phyloP scores from a whole-genome alignment of 371 early-diverging fungal genomes.

The Quaeritorhiza haematococci region DNA sequence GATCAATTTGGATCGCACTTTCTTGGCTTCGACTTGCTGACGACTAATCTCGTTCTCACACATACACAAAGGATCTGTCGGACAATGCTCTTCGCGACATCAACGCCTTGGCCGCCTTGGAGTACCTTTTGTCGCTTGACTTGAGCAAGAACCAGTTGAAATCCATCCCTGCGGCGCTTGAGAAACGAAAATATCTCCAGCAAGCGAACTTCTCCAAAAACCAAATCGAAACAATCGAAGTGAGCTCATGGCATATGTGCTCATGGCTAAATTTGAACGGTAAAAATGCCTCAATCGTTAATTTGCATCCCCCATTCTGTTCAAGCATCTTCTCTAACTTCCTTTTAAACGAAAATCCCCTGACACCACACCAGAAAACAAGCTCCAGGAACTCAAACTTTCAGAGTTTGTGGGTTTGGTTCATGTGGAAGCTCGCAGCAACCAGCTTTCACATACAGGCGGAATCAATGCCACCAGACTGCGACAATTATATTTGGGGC shows the following conservation, averaged over 20 bases:
- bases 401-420: conserved; percentile 32
- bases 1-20: too few species aligned
- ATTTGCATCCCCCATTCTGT: background rate
- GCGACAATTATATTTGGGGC: conserved; percentile 40
- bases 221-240: conserved; percentile 20
- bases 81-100: conserved; percentile 32
- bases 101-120: conserved; percentile 25
- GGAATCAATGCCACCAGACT: conserved; percentile 31
- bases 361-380: conserved; percentile 28
- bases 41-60: background rate
- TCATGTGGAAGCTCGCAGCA: conserved; percentile 36
- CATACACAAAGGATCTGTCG: conserved; percentile 29
- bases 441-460: conserved; percentile 21
- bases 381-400: conserved; percentile 27
- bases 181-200: conserved; percentile 38
- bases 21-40: background rate
- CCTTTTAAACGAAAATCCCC: too few species aligned
- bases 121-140: conserved; percentile 37
- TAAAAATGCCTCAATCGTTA: too few species aligned
- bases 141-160: conserved; percentile 31
- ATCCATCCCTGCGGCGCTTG: conserved; percentile 28
- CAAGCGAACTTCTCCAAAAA: conserved; percentile 40
- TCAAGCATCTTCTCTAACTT: too few species aligned
- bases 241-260: conserved; percentile 32
- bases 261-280: conserved; percentile 43